Base-by-base conservation (phyloP, 73 alveolate genomes). In the Diophrys appendiculata region DNA sequence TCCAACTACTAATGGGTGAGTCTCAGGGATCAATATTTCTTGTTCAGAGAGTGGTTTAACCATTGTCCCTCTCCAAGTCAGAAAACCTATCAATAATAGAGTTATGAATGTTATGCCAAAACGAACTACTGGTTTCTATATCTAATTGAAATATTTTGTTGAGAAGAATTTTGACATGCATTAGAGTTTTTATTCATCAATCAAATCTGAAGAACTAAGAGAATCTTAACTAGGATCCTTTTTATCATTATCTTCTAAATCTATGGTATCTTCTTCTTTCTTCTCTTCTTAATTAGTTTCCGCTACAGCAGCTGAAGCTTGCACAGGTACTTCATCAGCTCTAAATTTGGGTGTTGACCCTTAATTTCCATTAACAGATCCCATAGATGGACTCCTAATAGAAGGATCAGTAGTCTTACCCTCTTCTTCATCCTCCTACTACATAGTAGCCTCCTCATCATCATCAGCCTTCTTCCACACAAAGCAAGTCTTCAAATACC, bases 401-500 rank as follows among this genome's bases (percentile, higher is more conserved):
- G n/a, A n/a, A n/a, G n/a, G n/a, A n/a, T n/a, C n/a, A n/a, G n/a
- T n/a, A n/a, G n/a, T n/a, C n/a, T n/a, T n/a, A n/a, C n/a, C n/a
- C n/a, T n/a, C n/a, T n/a, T n/a, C n/a, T n/a, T n/a, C n/a, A n/a
- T n/a, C n/a, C n/a, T n/a, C n/a, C n/a, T n/a, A n/a, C n/a, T n/a
- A n/a, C n/a, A n/a, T n/a, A n/a, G n/a, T n/a, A 18, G 5, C 60
- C 18, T 43, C 60, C 18, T 43, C 60, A 11, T 43, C 18, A 5
- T 11, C 18, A 11, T 5, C n/a, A 43, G 60, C 5, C 18, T 43
- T 43, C 60, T 43, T 43, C 18, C 18, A 43, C n/a, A 43, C 5
- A 18, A 43, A 43, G 18, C 18, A 43, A 18, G 60, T 43, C 26
- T 30, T 54, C 5, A 82, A 8, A 35, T 82, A 80, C 70, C 65